Evolutionary conservation across 2,329 filamentous ascomycete species (phyloP).

Genomic region (Exophiala viscosa): DNA sequence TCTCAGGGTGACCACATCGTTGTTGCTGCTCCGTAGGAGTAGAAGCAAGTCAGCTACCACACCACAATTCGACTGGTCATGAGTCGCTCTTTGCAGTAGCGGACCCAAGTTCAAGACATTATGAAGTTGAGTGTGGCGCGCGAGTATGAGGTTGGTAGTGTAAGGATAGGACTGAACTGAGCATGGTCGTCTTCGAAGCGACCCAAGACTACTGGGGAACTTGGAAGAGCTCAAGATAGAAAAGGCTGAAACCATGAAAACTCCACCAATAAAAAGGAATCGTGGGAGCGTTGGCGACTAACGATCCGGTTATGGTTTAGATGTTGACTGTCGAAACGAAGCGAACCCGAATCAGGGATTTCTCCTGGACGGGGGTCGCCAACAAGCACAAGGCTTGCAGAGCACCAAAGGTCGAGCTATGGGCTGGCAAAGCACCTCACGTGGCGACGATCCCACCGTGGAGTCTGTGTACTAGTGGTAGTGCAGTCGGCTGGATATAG

Average conservation of each 20-base stretch:
- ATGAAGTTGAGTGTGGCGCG: constrained; percentile 18
- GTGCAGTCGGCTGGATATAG: neutral
- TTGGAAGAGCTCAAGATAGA: constrained; percentile 4
- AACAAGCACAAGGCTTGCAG: neutral
- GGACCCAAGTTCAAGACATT: constrained; percentile 22
- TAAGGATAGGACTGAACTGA: constrained; percentile 43
- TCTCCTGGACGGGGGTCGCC: constrained; percentile 10
- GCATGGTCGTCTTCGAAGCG: constrained; percentile 10
- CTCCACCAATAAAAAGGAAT: neutral
- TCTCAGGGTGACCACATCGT: neutral
- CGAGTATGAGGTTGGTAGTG: neutral
- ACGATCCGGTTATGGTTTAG: neutral
- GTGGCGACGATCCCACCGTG: constrained; percentile 2
- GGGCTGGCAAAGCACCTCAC: neutral
- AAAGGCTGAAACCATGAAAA: constrained; percentile 16
- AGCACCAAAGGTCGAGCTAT: neutral
- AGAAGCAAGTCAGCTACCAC: neutral
- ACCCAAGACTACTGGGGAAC: constrained; percentile 7
- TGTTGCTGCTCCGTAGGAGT: constrained; percentile 7
- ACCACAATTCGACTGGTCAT: constrained; percentile 4
- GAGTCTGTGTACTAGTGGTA: constrained; percentile 10
- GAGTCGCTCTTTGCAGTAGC: neutral
- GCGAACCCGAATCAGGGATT: constrained; percentile 7
- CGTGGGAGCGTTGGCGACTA: neutral
- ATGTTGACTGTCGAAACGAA: constrained; percentile 2